Conservation (phyloP, 192 early-diverging fungal species). For the Umbelopsis isabellina region DNA sequence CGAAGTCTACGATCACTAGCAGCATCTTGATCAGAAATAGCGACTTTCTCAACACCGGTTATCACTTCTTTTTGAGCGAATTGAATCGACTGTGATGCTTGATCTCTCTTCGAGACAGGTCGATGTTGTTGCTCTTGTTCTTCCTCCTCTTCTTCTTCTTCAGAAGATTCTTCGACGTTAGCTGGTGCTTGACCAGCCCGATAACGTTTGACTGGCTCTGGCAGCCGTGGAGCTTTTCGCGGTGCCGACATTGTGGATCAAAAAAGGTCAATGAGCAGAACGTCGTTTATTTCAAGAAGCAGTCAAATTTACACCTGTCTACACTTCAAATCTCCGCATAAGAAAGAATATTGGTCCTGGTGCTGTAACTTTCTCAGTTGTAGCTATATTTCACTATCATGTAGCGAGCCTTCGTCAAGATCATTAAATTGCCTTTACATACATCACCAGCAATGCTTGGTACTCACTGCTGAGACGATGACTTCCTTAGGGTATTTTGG, state of each 20-base stretch:
- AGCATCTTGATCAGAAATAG: constrained; percentile 48
- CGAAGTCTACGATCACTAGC: constrained; percentile 46
- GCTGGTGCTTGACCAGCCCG: constrained; percentile 61
- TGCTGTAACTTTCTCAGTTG: too few relatives aligned
- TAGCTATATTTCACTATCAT: too few relatives aligned
- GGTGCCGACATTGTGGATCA: constrained; percentile 5
- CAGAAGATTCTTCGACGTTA: constrained; percentile 51
- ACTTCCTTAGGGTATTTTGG: too few relatives aligned
- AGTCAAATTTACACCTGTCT: not conserved
- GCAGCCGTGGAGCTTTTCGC: not conserved
- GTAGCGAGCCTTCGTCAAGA: too few relatives aligned
- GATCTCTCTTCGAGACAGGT: constrained; percentile 28
- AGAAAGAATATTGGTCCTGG: too few relatives aligned
- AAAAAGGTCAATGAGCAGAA: not conserved
- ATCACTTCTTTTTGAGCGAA: constrained; percentile 43
- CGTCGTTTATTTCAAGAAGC: not conserved
- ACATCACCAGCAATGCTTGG: too few relatives aligned
- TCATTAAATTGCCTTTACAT: too few relatives aligned
- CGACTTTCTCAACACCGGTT: constrained; percentile 46
- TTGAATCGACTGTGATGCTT: constrained; percentile 21
- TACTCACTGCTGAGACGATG: too few relatives aligned
- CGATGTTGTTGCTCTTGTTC: constrained; percentile 20
- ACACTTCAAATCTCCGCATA: too few relatives aligned
- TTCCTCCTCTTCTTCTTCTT: constrained; percentile 50
- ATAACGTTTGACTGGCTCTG: constrained; percentile 59